These are phyloP conservation scores for Colletotrichum tofieldiae DNA, from an alignment of 2,329 filamentous ascomycete genomes.

Conservation along the genomic window DNA sequence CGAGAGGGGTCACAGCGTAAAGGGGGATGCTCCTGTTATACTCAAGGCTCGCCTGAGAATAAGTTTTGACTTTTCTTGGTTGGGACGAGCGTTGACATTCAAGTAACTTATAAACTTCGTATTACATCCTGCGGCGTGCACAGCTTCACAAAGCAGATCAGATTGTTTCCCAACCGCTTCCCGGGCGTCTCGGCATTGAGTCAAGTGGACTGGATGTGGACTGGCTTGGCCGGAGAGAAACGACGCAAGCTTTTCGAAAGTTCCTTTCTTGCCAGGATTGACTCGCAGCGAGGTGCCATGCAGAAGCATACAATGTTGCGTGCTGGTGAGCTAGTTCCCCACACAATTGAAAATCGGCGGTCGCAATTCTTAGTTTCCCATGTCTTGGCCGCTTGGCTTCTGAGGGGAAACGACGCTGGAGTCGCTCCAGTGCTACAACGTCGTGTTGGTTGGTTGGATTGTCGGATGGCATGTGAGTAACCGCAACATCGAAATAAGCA, in stretches of 20 bases:
- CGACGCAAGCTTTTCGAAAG: slow-evolving; percentile 34
- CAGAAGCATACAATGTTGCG: slow-evolving; percentile 31
- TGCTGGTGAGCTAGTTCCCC: slow-evolving; percentile 28
- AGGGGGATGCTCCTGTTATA: slow-evolving; percentile 32
- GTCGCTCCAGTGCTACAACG: slow-evolving; percentile 21
- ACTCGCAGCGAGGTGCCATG: slow-evolving; percentile 28
- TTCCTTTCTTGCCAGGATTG: slow-evolving; percentile 4
- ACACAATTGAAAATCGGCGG: slow-evolving; percentile 7
- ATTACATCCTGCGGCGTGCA: slow-evolving; percentile 12
- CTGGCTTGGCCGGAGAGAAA: slow-evolving; percentile 7
- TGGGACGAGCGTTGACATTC: slow-evolving; percentile 37
- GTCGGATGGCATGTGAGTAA: slow-evolving; percentile 26
- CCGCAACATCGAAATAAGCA: slow-evolving; percentile 36
- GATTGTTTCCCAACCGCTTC: slow-evolving; percentile 20
- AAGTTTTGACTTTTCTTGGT: slow-evolving; percentile 27
- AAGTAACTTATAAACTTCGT: slow-evolving; percentile 19
- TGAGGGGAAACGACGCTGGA: slow-evolving; percentile 3
- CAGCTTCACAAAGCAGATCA: slow-evolving; percentile 25
- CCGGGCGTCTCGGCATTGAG: slow-evolving; percentile 39
- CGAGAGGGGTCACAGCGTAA: slow-evolving; percentile 35
- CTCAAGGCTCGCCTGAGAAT: background rate
- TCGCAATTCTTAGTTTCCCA: slow-evolving; percentile 33
- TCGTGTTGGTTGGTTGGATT: slow-evolving; percentile 24
- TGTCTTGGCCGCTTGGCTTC: slow-evolving; percentile 33
- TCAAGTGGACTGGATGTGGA: slow-evolving; percentile 21